phyloP scores from a whole-genome alignment of 208 protist genomes.

The Acanthamoeba lenticulata region DNA sequence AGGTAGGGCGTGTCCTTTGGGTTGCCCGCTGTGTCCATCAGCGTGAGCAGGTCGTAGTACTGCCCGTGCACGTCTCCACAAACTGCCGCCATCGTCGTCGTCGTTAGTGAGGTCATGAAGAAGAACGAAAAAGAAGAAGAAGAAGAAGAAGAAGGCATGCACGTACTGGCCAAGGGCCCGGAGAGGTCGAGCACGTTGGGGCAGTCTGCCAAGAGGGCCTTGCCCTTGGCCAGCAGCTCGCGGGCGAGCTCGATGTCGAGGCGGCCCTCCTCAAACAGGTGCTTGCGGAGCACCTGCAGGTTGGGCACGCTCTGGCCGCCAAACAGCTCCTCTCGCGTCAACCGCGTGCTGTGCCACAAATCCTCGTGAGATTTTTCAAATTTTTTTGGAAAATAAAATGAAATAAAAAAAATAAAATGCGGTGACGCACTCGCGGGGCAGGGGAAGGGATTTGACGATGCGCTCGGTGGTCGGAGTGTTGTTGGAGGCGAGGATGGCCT shows the following conservation, averaged over 20 bases:
- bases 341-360: neutral
- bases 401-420: neutral
- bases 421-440: neutral
- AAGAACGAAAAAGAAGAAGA: neutral
- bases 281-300: constrained; percentile 1
- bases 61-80: constrained; percentile 96
- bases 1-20: constrained; percentile 91
- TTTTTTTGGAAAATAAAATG: neutral
- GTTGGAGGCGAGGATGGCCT: constrained; percentile 14
- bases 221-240: neutral
- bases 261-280: constrained; percentile 49
- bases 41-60: constrained; percentile 94
- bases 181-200: constrained; percentile 12
- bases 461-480: constrained; percentile 18
- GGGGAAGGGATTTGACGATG: constrained; percentile 11
- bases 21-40: constrained; percentile 92
- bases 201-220: neutral
- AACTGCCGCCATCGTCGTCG: neutral
- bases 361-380: neutral
- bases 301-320: neutral
- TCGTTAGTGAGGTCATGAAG: neutral
- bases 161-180: constrained; percentile 13
- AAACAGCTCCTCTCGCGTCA: constrained; percentile 21
- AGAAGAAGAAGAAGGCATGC: no score
- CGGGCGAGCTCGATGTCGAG: constrained; percentile 2